Percentiles rank a stretch among this genome's conserved stretches.
phyloP scores from a whole-genome alignment of 108 stramenopile genomes.

The Bacterosira constricta region DNA sequence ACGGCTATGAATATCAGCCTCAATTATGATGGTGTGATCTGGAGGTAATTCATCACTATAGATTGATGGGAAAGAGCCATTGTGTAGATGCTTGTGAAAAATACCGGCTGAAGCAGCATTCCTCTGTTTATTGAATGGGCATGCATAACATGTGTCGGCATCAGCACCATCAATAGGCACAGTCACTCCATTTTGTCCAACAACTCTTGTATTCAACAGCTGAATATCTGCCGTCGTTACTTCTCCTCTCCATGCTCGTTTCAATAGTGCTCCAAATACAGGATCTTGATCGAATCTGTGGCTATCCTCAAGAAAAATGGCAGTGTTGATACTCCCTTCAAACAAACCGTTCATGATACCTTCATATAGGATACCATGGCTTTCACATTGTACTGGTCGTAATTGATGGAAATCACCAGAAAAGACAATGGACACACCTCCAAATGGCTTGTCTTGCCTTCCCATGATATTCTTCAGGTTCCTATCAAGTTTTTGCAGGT shows the following conservation, averaged over 20 bases:
- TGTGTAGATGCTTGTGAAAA: not conserved
- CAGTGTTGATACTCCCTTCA: no score
- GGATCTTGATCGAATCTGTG: no score
- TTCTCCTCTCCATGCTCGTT: no score
- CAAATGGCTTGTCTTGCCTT: not conserved
- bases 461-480: not conserved
- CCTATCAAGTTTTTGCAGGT: not conserved
- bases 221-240: no score
- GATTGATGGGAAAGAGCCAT: conserved; percentile 1
- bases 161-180: no score
- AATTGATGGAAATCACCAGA: not conserved
- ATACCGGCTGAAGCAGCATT: not conserved
- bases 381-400: no score
- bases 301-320: no score
- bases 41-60: not conserved
- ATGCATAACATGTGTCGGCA: conserved; percentile 2
- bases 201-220: no score
- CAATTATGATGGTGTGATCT: conserved; percentile 9
- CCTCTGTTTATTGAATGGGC: not conserved
- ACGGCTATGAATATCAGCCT: not conserved
- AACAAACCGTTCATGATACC: no score
- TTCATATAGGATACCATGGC: no score
- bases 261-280: no score
- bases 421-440: not conserved
- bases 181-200: no score